Evolutionary conservation across 1,284 basidiomycete genomes (phyloP).

Genomic region (Cutaneotrichosporon daszewskae): DNA sequence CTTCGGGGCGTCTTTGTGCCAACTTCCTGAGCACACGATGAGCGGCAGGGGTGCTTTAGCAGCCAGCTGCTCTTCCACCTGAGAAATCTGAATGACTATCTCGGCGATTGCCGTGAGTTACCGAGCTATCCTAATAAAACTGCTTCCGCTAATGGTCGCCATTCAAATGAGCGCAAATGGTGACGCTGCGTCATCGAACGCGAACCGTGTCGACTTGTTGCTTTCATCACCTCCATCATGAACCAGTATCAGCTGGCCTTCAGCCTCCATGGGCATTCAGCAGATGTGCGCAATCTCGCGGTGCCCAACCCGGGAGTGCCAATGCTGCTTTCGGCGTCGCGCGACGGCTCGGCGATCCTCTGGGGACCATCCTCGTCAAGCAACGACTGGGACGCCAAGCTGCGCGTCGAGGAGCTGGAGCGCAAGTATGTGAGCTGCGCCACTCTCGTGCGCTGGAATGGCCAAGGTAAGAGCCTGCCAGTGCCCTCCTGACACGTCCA

Average conservation of each 20-base stretch:
- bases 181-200: too few relatives aligned
- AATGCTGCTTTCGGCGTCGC: constrained; percentile 72
- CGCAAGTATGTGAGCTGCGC: constrained; percentile 57
- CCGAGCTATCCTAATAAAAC: too few relatives aligned
- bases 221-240: too few relatives aligned
- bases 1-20: too few relatives aligned
- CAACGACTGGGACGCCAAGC: constrained; percentile 62
- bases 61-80: too few relatives aligned
- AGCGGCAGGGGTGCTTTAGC: too few relatives aligned
- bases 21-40: too few relatives aligned
- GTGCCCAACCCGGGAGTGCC: constrained; percentile 26
- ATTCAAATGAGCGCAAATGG: too few relatives aligned
- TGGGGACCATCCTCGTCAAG: constrained; percentile 62
- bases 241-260: constrained; percentile 69
- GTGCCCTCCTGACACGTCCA: constrained; percentile 40
- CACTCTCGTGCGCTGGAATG: constrained; percentile 26
- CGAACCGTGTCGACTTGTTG: too few relatives aligned
- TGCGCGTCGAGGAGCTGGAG: constrained; percentile 74
- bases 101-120: too few relatives aligned
- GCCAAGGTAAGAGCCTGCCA: constrained; percentile 31
- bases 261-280: constrained; percentile 54
- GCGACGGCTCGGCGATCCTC: constrained; percentile 79
- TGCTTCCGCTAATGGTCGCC: too few relatives aligned
- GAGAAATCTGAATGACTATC: too few relatives aligned
- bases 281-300: constrained; percentile 39